Conservation (phyloP, 2,329 filamentous ascomycete species). For the Escovopsis sp. region DNA sequence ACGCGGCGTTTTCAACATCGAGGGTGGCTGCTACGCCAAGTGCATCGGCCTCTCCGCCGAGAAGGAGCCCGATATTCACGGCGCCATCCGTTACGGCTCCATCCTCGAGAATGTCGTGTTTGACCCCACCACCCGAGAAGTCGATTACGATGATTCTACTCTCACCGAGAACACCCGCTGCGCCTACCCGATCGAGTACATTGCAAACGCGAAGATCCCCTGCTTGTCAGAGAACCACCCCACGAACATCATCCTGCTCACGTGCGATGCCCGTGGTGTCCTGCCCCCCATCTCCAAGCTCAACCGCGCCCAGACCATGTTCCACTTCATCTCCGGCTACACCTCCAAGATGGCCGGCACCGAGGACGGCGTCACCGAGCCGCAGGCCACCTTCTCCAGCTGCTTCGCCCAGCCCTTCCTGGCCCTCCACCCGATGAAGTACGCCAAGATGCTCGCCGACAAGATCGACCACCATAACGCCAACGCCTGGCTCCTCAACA, state of each 20-base stretch:
- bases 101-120: slow-evolving; percentile 99
- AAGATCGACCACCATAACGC: slow-evolving; percentile 93
- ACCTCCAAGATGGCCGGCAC: slow-evolving; percentile 99
- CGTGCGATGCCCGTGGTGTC: slow-evolving; percentile 93
- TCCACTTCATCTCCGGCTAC: slow-evolving; percentile 99
- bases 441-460: slow-evolving; percentile 94
- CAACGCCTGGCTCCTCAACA: slow-evolving; percentile 98
- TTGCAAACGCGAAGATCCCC: slow-evolving; percentile 95
- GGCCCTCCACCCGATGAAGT: slow-evolving; percentile 96
- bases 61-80: slow-evolving; percentile 98
- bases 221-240: slow-evolving; percentile 81
- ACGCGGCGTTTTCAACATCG: slow-evolving; percentile 95
- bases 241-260: slow-evolving; percentile 94
- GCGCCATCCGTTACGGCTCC: slow-evolving; percentile 90
- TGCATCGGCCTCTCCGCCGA: slow-evolving; percentile 92
- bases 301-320: slow-evolving; percentile 91
- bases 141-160: slow-evolving; percentile 91
- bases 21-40: slow-evolving; percentile 99
- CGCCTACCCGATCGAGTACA: slow-evolving; percentile 98
- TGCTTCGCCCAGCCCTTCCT: slow-evolving; percentile 99
- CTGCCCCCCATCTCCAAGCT: slow-evolving; percentile 97
- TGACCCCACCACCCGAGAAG: slow-evolving; percentile 72
- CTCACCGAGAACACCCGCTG: slow-evolving; percentile 97
- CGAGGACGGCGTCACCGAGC: slow-evolving; percentile 91
- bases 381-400: slow-evolving; percentile 95